phyloP scores from a whole-genome alignment of 2,329 filamentous ascomycete genomes.

The Arthrobotrys iridis region DNA sequence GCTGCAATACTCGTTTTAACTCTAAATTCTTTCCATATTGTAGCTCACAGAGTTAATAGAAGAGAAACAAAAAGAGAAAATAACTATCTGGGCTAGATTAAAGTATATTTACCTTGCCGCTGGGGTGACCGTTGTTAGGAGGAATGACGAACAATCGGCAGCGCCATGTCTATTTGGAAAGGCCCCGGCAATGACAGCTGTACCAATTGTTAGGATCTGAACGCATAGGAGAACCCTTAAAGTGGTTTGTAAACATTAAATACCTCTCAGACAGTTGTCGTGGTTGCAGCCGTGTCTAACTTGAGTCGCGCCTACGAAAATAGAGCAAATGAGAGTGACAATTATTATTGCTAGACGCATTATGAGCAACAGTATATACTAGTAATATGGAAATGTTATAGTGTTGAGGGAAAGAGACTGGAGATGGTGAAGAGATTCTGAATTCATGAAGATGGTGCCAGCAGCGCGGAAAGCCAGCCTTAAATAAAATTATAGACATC shows the following conservation, averaged over 20 bases:
- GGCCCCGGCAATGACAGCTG: neutral
- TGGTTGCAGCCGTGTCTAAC: neutral
- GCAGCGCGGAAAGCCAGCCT: too few species aligned
- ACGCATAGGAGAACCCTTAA: too few species aligned
- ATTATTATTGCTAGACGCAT: neutral
- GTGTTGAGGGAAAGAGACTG: neutral
- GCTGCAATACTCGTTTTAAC: neutral
- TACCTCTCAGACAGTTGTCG: slow-evolving; percentile 15
- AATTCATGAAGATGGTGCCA: too few species aligned
- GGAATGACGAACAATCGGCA: slow-evolving; percentile 15
- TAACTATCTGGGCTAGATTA: too few species aligned
- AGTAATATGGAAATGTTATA: too few species aligned
- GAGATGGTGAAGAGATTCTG: neutral
- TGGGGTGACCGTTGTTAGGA: slow-evolving; percentile 5
- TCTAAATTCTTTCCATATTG: too few species aligned
- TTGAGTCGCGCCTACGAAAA: neutral
- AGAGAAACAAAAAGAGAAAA: neutral
- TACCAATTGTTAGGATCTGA: neutral
- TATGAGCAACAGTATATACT: too few species aligned
- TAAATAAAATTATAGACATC: too few species aligned
- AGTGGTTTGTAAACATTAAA: neutral
- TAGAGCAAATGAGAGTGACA: neutral
- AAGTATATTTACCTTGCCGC: neutral
- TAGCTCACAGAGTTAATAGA: neutral
- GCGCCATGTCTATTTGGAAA: neutral